Conservation (phyloP, 345 rosid species). For the Bruguiera parviflora region DNA sequence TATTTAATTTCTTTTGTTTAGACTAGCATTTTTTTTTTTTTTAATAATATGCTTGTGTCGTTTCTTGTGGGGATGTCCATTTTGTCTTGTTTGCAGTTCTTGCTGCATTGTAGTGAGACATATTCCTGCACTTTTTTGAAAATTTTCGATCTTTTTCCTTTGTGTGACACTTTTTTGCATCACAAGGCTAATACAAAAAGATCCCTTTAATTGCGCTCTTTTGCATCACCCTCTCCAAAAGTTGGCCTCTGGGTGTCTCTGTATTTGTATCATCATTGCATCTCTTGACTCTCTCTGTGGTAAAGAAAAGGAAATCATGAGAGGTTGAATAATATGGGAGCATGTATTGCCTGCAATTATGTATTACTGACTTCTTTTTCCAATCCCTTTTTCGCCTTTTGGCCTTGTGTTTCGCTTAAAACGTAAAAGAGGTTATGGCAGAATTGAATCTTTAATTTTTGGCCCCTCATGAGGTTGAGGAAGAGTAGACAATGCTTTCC, state of each 20-base stretch:
- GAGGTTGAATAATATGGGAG: slow-evolving; percentile 38
- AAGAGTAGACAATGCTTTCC: slow-evolving; percentile 12
- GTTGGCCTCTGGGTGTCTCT: slow-evolving; percentile 28
- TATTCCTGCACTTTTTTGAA: slow-evolving; percentile 13
- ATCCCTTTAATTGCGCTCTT: slow-evolving; percentile 59
- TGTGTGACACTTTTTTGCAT: slow-evolving; percentile 18
- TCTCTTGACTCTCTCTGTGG: slow-evolving; percentile 27
- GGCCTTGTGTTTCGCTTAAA: slow-evolving; percentile 1
- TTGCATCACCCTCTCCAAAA: slow-evolving; percentile 23
- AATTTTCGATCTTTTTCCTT: slow-evolving; percentile 22
- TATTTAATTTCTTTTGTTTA: not conserved
- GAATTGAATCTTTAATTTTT: slow-evolving; percentile 1
- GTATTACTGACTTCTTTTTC: slow-evolving; percentile 28
- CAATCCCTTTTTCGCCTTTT: not conserved
- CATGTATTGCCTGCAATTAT: slow-evolving; percentile 43
- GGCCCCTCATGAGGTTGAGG: slow-evolving; percentile 8
- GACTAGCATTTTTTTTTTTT: not conserved
- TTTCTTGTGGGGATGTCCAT: slow-evolving; percentile 1
- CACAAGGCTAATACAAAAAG: slow-evolving; percentile 25
- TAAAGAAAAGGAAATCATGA: slow-evolving; percentile 33
- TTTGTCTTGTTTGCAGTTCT: slow-evolving; percentile 27
- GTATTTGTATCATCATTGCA: slow-evolving; percentile 31
- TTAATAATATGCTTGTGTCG: slow-evolving; percentile 1
- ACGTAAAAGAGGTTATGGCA: not conserved
- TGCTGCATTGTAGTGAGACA: slow-evolving; percentile 14